A percentile compares a stretch with the other conserved stretches of the same genome.
phyloP scores from a whole-genome alignment of 1,139 yeast species.

The Hemisphaericaspora lyxosophila region DNA sequence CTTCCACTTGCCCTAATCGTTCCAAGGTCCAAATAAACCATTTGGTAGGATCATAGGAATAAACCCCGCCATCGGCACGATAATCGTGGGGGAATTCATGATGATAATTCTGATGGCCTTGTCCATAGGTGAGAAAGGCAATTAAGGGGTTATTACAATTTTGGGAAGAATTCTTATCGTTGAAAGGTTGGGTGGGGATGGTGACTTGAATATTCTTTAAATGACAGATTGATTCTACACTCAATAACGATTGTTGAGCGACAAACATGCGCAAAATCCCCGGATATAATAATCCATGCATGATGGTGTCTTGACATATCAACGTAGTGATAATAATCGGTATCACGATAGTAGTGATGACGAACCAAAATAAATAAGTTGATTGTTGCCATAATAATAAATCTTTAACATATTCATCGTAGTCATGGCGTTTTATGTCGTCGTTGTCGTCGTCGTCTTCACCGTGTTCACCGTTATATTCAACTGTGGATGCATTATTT shows the following conservation, averaged over 20 bases:
- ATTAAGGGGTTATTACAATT: slow-evolving; percentile 51
- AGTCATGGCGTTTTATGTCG: slow-evolving; percentile 14
- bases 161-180: slow-evolving; percentile 57
- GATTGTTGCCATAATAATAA: slow-evolving; percentile 60
- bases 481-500: slow-evolving; percentile 4
- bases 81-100: slow-evolving; percentile 76
- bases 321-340: slow-evolving; percentile 49
- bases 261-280: slow-evolving; percentile 59
- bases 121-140: slow-evolving; percentile 62
- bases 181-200: slow-evolving; percentile 57
- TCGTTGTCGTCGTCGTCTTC: slow-evolving; percentile 15
- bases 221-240: slow-evolving; percentile 65
- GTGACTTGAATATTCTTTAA: slow-evolving; percentile 40
- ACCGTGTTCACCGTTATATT: slow-evolving; percentile 25
- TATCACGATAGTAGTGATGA: slow-evolving; percentile 46
- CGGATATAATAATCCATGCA: slow-evolving; percentile 60
- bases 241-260: slow-evolving; percentile 58
- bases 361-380: slow-evolving; percentile 43
- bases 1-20: slow-evolving; percentile 38
- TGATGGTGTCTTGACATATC: slow-evolving; percentile 40
- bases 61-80: slow-evolving; percentile 46
- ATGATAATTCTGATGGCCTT: slow-evolving; percentile 64
- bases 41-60: slow-evolving; percentile 66
- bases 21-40: slow-evolving; percentile 51
- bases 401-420: slow-evolving; percentile 17